phyloP scores from a whole-genome alignment of 371 early-diverging fungal genomes.

The Actinomortierella wolfii region DNA sequence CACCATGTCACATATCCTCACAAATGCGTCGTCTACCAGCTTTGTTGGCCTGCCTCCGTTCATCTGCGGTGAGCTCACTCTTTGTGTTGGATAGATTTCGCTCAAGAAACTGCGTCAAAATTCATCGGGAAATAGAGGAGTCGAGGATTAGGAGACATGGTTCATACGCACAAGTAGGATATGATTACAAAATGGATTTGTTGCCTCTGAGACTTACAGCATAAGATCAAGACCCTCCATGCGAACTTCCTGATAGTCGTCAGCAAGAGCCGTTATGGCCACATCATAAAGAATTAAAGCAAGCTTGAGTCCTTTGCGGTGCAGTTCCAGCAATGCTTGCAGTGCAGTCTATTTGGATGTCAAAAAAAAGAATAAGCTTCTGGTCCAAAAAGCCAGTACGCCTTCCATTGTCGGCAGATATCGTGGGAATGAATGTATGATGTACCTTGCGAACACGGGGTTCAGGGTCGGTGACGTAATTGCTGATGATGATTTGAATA shows the following conservation, averaged over 20 bases:
- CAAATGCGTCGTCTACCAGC: constrained; percentile 79
- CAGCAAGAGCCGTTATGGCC: constrained; percentile 61
- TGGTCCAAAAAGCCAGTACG: too few species aligned
- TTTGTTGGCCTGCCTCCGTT: constrained; percentile 57
- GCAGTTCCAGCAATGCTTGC: constrained; percentile 57
- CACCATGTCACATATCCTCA: constrained; percentile 76
- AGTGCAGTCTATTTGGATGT: constrained; percentile 50
- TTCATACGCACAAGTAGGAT: too few species aligned
- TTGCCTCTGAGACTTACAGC: constrained; percentile 48
- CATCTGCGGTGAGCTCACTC: constrained; percentile 48
- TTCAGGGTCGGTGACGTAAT: constrained; percentile 58
- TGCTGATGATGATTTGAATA: constrained; percentile 58
- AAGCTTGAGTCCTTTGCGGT: constrained; percentile 53
- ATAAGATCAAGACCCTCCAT: constrained; percentile 67
- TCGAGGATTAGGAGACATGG: background rate
- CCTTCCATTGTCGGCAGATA: too few species aligned
- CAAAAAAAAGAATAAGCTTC: too few species aligned
- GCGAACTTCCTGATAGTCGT: constrained; percentile 75
- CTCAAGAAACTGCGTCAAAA: constrained; percentile 47
- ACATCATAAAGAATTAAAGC: constrained; percentile 60
- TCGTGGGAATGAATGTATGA: background rate
- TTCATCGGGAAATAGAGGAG: background rate
- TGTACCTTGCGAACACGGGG: constrained; percentile 59
- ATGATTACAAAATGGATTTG: too few species aligned
- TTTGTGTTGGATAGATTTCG: constrained; percentile 55